These are phyloP conservation scores for Dorcoceras hygrometricum DNA, from an alignment of 257 asterid genomes.

Conservation along the genomic window DNA sequence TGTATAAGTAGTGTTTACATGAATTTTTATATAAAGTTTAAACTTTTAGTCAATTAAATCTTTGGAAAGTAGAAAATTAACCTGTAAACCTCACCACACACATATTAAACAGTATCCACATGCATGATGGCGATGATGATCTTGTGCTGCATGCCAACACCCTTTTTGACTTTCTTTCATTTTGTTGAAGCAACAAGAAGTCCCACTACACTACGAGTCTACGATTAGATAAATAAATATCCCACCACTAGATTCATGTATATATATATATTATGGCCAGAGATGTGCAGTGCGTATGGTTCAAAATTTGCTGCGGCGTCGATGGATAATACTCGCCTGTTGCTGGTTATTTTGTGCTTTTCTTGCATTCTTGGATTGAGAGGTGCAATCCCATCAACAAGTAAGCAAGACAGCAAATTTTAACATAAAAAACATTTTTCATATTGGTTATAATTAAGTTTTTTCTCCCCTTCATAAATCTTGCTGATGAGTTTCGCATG, in stretches of 20 bases:
- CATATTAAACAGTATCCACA: not conserved
- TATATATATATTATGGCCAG: no score
- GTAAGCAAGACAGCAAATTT: conserved; percentile 22
- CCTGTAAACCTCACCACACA: no score
- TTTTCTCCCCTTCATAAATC: not conserved
- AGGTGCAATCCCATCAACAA: conserved; percentile 37
- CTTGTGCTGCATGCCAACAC: not conserved
- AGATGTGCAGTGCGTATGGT: no score
- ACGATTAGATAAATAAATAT: no score
- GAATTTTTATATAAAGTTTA: no score
- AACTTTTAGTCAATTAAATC: no score
- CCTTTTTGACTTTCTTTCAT: not conserved
- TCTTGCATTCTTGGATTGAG: conserved; percentile 35
- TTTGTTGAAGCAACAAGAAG: not conserved
- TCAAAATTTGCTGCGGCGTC: not conserved
- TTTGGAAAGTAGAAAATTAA: no score
- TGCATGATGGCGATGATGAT: not conserved
- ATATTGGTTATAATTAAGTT: no score
- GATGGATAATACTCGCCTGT: conserved; percentile 37
- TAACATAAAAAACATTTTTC: no score
- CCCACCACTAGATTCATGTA: not conserved
- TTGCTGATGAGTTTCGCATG: not conserved
- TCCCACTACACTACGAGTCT: not conserved
- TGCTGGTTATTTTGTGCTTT: conserved; percentile 35
- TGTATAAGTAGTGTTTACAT: no score